Evolutionary conservation across 1,284 basidiomycete species (phyloP), one percentile per base, ranked within the genome.

Genomic region (Phaffia rhodozyma): DNA sequence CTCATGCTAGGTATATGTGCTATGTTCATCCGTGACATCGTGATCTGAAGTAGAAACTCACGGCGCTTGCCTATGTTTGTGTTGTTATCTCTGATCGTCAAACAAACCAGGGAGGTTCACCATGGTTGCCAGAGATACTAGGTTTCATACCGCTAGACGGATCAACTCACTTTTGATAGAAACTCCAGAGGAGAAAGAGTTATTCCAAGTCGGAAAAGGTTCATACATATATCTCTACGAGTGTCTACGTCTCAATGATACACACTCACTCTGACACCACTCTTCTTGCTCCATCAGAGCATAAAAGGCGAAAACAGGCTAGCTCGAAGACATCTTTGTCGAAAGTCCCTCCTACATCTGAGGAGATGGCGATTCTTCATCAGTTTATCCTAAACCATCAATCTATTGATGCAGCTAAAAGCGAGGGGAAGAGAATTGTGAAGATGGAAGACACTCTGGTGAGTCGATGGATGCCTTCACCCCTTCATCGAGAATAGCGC

Each of bases 111-210:
- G 84, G 30, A 79, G 84, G 18, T 86, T 90, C 75, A 85, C 85
- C 0, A 90, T 90, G 88, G 87, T 90, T 5, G 88, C 86, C 71
- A 78, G 87, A 67, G 84, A 89, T 71, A 81, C 85, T 1, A 74
- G 75, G 52, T 87, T 85, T 0, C 83, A 85, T 69, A 81, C 79
- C 64, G 83, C 87, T 0, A 78, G 80, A 48, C 74, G 79, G 18
- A 83, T 90, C n/a, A 85, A 86, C 65, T 82, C 81, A 4, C 76
- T 91, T 27, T 75, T 80, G 7, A 77, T 85, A 27, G 76, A 80
- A 34, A 83, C 82, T 0, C 73, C 79, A 0, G 86, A 87, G 70
- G 87, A 89, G 72, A 74, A 80, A 62, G 75, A 77, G 5, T 76
- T 90, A 16, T 82, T 82, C 69, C 74, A 78, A 1, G 83, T 89